Percentiles rank a stretch among this genome's conserved stretches.
These are phyloP conservation scores for Mediolabrus comicus DNA, from an alignment of 108 stramenopile genomes.

Conservation along the genomic window DNA sequence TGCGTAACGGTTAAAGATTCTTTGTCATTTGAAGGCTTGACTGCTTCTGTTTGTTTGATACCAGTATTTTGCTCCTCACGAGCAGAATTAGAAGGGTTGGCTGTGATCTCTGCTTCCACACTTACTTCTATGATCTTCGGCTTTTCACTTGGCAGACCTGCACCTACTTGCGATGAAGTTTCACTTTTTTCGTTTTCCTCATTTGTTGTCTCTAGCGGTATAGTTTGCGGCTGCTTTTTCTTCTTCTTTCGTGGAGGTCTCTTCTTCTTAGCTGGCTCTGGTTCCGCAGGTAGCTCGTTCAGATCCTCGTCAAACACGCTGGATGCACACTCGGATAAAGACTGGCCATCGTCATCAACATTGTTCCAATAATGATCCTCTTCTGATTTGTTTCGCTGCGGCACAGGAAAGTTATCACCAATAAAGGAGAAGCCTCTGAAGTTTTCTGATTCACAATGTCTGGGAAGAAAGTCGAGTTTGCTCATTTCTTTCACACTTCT, in stretches of 20 bases:
- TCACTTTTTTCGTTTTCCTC: constrained; percentile 26
- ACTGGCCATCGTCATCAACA: constrained; percentile 74
- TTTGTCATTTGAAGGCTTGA: not conserved
- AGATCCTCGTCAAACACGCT: constrained; percentile 47
- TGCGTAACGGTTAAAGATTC: not conserved
- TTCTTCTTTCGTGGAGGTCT: constrained; percentile 77
- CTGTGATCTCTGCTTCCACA: not conserved
- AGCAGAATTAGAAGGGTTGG: not conserved
- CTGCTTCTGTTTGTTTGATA: not conserved
- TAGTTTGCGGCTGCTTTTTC: constrained; percentile 67
- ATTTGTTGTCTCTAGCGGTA: constrained; percentile 39
- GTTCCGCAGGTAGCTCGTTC: constrained; percentile 22
- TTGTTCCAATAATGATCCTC: constrained; percentile 82
- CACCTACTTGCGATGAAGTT: not conserved
- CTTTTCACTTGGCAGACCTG: not conserved
- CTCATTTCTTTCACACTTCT: constrained; percentile 80
- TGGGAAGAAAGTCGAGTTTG: constrained; percentile 49
- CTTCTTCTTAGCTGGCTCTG: constrained; percentile 54
- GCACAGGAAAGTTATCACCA: constrained; percentile 73
- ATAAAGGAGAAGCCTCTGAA: constrained; percentile 91
- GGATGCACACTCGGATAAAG: constrained; percentile 79
- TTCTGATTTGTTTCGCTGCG: constrained; percentile 57
- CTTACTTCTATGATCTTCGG: not conserved
- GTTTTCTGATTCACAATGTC: constrained; percentile 60
- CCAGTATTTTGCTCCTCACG: not conserved